Evolutionary conservation across 306 rosid genomes (phyloP), one percentile per base, ranked within the genome.

Genomic region (Gastrolobium villosum): DNA sequence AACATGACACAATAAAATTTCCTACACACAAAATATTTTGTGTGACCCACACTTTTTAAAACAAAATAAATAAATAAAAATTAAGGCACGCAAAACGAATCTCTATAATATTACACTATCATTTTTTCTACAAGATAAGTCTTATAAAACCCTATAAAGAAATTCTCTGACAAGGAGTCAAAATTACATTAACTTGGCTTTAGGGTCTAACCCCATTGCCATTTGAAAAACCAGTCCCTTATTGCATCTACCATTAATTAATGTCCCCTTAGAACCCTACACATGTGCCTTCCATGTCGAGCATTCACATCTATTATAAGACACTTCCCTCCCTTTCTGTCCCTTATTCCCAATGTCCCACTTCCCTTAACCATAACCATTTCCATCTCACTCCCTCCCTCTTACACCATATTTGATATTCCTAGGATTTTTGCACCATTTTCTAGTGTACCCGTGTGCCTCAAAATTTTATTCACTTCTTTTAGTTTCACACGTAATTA

Each of bases 361-460:
- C 80, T 72, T 65, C 72, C 57, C 70, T 65, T 83, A 26, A 52
- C 81, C 65, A 55, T 30, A 20, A 20, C 26, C 26, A 20, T 43
- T 20, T 10, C 67, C 71, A 40, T 43, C 71, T 59, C 13, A 20
- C 10, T 15, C 69, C 31, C 62, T 49, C 52, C 57, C 11, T 39
- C 63, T 54, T 43, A 66, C 75, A 53, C 26, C 26, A 0, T 20
- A 20, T 20, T 20, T 20, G 26, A 79, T 45, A 81, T 37, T 70
- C 61, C 78, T 66, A 77, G 66, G 1, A 74, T 81, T 72, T 73
- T 43, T 89, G 83, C 96, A 89, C 88, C 89, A 80, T 89, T 90
- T 89, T 83, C 97, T 81, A 88, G 90, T 89, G 80, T 75, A 76
- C 83, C 67, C 98, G 98, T 94, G 98, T 84, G 91, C 92, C 72